Conservation (phyloP, 169 alveolate genomes). For the Eimeria necatrix region DNA sequence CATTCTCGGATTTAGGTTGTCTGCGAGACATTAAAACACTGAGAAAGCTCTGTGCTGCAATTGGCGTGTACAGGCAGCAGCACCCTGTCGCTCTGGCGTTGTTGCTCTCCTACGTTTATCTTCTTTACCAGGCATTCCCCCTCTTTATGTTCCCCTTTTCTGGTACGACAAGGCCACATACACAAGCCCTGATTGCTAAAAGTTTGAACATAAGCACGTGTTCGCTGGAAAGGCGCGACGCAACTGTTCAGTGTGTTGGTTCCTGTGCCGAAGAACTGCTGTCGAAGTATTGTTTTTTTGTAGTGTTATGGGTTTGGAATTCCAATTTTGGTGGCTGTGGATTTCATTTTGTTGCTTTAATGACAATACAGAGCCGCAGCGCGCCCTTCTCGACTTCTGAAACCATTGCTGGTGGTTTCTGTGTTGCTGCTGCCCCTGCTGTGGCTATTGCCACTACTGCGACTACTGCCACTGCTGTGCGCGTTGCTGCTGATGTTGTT, state of each 20-base stretch:
- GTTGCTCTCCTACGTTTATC: constrained; percentile 28
- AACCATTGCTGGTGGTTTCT: background rate
- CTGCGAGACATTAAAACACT: constrained; percentile 6
- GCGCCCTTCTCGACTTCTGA: too few relatives aligned
- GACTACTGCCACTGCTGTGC: background rate
- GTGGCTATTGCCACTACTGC: constrained; percentile 1
- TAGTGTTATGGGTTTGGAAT: too few relatives aligned
- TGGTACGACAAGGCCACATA: background rate
- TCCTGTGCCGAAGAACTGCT: too few relatives aligned
- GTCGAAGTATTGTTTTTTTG: too few relatives aligned
- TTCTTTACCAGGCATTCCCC: constrained; percentile 43
- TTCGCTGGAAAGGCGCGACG: too few relatives aligned
- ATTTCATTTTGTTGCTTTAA: too few relatives aligned
- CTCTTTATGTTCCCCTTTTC: constrained; percentile 54
- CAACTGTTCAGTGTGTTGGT: too few relatives aligned
- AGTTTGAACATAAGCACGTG: background rate
- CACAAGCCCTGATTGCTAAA: too few relatives aligned
- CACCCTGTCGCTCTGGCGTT: constrained; percentile 40
- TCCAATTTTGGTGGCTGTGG: too few relatives aligned
- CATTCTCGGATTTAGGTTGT: background rate
- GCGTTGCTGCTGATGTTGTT: constrained; percentile 26
- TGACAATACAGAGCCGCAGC: too few relatives aligned
- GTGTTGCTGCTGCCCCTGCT: background rate
- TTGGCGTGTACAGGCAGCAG: constrained; percentile 58
- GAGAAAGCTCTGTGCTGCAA: constrained; percentile 11